Evolutionary conservation across 257 asterid genomes (phyloP), one percentile per base, ranked within the genome.

Genomic region (Thymus mandschuricus): DNA sequence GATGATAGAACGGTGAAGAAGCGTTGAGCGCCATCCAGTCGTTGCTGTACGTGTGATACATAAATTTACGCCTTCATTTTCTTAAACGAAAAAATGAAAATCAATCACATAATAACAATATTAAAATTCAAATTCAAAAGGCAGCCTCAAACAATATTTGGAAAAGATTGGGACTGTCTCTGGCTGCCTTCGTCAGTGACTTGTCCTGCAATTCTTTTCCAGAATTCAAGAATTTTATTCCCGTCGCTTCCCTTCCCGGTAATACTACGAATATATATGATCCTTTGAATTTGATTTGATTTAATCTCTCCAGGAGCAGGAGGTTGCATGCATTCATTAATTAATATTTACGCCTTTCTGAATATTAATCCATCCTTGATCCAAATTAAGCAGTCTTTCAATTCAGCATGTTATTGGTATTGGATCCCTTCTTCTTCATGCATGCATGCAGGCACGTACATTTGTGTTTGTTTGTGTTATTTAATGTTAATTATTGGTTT

Each of bases 91-190:
- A 49, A 31, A 48, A 48, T 31, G 44, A 65, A 13, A 12, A 46
- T 30, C 41, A 43, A 44, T 44, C 40, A 12, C 69, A 30, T 45
- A 45, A 41, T 40, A 7, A 3, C 15, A 51, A 5, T 51, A n/a
- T 3, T 44, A 44, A 44, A 1, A 10, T 7, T 5, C 30, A 6
- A 38, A n/a, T 21, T 33, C 60, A 12, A 8, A 9, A 3, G 7
- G 35, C 44, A 15, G 48, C 49, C 8, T 7, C 4, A 21, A 33
- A 33, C 34, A 30, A 29, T 7, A 64, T 29, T 64, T 64, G 70
- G 70, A 46, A 68, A 54, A 41, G 64, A 68, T 54, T 51, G 63
- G 50, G 72, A 68, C 63, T 35, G 72, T 68, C 73, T 68, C 73
- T 54, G 55, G 73, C 56, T 43, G 64, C 30, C 73, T 55, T 55